Base-by-base conservation (phyloP, 768 basidiomycete genomes). In the Coprinellus micaceus region DNA sequence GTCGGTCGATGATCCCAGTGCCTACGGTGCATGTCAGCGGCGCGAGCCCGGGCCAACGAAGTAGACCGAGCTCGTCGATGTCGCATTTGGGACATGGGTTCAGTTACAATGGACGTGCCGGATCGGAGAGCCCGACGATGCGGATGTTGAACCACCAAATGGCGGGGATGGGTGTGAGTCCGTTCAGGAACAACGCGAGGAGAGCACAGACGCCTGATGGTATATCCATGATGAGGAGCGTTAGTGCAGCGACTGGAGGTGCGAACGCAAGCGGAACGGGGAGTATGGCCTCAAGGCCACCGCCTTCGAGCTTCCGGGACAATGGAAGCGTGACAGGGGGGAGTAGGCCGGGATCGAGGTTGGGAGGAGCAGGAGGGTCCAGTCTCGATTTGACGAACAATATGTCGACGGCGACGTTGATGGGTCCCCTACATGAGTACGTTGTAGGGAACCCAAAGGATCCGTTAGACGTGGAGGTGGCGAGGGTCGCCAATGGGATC, bases 391-490 rank as follows among this genome's bases (percentile, higher is more conserved):
- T n/a, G 50, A 12, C 41, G 28, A 30, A 29, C 52, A 49, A n/a
- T 21, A 30, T 29, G n/a, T 73, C 72, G 11, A 67, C 77, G 61
- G 83, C 51, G 71, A 75, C 30, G 47, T 51, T 56, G 56, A 58
- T 49, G 48, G 50, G 75, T 15, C 81, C 84, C 0, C 60, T 80
- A 56, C 80, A 86, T 58, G 71, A 82, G 61, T 94, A 94, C 68
- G 70, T 81, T 24, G 84, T 86, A 1, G 74, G 74, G 2, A 91
- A 86, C 67, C 62, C 74, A 47, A 82, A 81, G 56, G 94, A 96
- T 67, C 93, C 92, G 1, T 82, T 96, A 26, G 93, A 96, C 67
- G 68, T 74, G 3, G 89, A 94, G 69, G 84, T 96, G 24, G 90
- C 89, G 4, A 69, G 72, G 39, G 68, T 94, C 29, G 88, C 84